Percentiles rank a stretch among this genome's conserved stretches.
phyloP scores from a whole-genome alignment of 2,329 filamentous ascomycete species.

The Phyllosticta citribraziliensis region DNA sequence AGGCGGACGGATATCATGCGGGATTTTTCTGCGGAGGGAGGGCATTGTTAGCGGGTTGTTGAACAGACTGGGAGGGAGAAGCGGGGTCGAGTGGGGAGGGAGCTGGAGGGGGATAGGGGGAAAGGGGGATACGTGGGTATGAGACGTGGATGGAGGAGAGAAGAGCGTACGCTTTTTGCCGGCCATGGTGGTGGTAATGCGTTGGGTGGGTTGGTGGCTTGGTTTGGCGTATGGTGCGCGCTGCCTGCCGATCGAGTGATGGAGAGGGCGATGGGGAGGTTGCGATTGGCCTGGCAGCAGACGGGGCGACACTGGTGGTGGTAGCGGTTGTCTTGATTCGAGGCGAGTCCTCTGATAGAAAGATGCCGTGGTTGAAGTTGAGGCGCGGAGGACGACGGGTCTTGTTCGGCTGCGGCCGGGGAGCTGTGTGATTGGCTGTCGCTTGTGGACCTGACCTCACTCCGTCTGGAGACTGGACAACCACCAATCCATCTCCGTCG shows the following conservation, averaged over 20 bases:
- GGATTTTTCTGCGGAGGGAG: constrained; percentile 49
- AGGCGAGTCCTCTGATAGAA: too few species aligned
- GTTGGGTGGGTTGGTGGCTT: neutral
- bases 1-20: constrained; percentile 89
- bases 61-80: neutral
- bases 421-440: too few species aligned
- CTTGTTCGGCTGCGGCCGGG: too few species aligned
- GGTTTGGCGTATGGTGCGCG: neutral
- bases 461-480: too few species aligned
- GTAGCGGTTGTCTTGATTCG: neutral
- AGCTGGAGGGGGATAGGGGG: neutral
- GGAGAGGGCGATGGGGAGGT: neutral
- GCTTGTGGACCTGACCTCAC: too few species aligned
- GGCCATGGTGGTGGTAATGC: neutral
- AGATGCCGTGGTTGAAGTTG: too few species aligned
- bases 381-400: too few species aligned
- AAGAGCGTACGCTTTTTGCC: neutral
- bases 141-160: too few species aligned
- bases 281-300: neutral
- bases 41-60: neutral
- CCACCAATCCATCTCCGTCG: too few species aligned
- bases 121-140: neutral
- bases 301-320: too few species aligned
- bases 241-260: neutral
- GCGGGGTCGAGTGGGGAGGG: too few species aligned